Conservation (phyloP, 129 eudicot species). For the Cynara cardunculus region DNA sequence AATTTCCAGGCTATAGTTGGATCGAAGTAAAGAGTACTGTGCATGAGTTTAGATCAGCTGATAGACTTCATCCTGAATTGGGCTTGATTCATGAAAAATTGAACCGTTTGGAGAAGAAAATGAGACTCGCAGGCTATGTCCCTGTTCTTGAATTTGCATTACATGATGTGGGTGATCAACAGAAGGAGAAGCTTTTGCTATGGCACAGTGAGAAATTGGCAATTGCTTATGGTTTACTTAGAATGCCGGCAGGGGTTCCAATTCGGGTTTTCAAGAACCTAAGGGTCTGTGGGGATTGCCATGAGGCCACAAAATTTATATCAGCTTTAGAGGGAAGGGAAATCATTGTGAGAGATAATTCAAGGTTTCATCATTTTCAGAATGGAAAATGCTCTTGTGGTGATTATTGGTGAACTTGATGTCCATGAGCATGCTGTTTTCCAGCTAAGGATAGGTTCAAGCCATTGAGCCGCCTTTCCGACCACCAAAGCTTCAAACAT, state of each 20-base stretch:
- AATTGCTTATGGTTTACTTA: conserved; percentile 69
- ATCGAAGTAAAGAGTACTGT: conserved; percentile 59
- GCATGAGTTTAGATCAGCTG: conserved; percentile 82
- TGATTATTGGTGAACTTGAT: conserved; percentile 70
- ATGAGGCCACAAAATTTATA: conserved; percentile 57
- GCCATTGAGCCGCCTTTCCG: background rate
- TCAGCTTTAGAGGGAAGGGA: conserved; percentile 69
- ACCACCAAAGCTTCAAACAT: background rate
- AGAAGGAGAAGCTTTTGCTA: conserved; percentile 58
- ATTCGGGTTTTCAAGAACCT: conserved; percentile 68
- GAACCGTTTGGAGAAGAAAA: conserved; percentile 53
- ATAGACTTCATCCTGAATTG: conserved; percentile 59
- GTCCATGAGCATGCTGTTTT: background rate
- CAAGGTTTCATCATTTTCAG: conserved; percentile 72
- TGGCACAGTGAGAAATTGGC: conserved; percentile 92
- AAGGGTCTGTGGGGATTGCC: conserved; percentile 85
- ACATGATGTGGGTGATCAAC: conserved; percentile 66
- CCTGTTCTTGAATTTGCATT: conserved; percentile 69
- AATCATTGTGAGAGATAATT: conserved; percentile 73
- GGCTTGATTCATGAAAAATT: conserved; percentile 50
- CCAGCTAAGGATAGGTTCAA: background rate
- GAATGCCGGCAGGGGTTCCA: conserved; percentile 41
- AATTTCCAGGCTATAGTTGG: conserved; percentile 85
- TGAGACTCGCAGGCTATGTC: conserved; percentile 68
- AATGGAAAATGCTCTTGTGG: conserved; percentile 75